These are phyloP conservation scores for Medicago ruthenica DNA, from an alignment of 306 rosid species.

Conservation along the genomic window DNA sequence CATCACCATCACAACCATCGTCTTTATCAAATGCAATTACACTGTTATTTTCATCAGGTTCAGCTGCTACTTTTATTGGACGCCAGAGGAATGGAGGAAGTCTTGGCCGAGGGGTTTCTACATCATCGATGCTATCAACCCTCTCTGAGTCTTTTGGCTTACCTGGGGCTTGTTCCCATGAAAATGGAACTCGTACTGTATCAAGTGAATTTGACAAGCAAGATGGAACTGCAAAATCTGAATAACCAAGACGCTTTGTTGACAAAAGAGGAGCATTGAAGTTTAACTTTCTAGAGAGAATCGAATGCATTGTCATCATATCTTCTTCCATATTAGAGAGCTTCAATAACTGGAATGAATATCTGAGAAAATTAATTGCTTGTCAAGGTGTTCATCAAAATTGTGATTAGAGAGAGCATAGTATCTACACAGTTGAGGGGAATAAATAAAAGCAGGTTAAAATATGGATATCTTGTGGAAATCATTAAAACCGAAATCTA, in stretches of 20 bases:
- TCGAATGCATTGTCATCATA: slow-evolving; percentile 42
- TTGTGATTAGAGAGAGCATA: slow-evolving; percentile 15
- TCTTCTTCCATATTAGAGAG: slow-evolving; percentile 29
- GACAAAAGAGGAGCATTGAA: slow-evolving; percentile 75
- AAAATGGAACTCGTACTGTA: slow-evolving; percentile 64
- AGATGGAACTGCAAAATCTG: slow-evolving; percentile 32
- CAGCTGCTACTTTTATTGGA: slow-evolving; percentile 28
- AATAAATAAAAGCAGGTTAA: slow-evolving; percentile 54
- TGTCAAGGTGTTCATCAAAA: slow-evolving; percentile 6
- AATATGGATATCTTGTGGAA: slow-evolving; percentile 62
- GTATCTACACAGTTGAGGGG: slow-evolving; percentile 46
- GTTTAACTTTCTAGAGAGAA: slow-evolving; percentile 64
- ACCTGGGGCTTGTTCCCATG: slow-evolving; percentile 80
- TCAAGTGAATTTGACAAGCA: slow-evolving; percentile 19
- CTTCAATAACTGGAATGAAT: slow-evolving; percentile 14
- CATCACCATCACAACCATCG: slow-evolving; percentile 40
- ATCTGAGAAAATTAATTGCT: slow-evolving; percentile 25
- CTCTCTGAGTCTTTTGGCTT: slow-evolving; percentile 56
- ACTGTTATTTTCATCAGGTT: slow-evolving; percentile 30
- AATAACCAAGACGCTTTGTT: slow-evolving; percentile 53
- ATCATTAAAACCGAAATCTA: slow-evolving; percentile 43
- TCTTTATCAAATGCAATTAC: slow-evolving; percentile 33
- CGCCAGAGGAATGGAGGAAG: slow-evolving; percentile 71
- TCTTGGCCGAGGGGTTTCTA: slow-evolving; percentile 60
- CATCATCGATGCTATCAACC: slow-evolving; percentile 9